Percentiles rank a stretch among this genome's conserved stretches.
These are phyloP conservation scores for Cladosporium sp. DNA, from an alignment of 2,329 filamentous ascomycete genomes.

Conservation along the genomic window DNA sequence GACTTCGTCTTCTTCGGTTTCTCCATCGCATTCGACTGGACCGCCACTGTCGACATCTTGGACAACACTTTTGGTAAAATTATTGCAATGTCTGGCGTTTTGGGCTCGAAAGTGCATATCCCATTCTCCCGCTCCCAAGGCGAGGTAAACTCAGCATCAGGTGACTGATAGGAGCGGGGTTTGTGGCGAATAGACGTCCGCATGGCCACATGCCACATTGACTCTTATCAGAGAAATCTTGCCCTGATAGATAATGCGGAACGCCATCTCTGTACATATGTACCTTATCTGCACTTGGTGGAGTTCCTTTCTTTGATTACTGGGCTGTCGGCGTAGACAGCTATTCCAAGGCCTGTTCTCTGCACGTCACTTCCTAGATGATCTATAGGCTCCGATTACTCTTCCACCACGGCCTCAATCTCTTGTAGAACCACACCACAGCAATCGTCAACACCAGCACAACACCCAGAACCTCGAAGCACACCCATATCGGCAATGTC, in stretches of 20 bases:
- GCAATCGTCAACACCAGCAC: not conserved
- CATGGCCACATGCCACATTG: not conserved
- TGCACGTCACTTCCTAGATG: too few relatives aligned
- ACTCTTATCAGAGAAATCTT: too few relatives aligned
- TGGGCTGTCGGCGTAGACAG: too few relatives aligned
- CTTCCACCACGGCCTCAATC: too few relatives aligned
- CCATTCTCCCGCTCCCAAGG: not conserved
- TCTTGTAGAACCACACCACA: not conserved
- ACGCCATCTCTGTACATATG: too few relatives aligned
- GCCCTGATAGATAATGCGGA: too few relatives aligned
- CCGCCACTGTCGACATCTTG: not conserved
- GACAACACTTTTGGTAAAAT: too few relatives aligned
- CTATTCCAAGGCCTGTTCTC: too few relatives aligned
- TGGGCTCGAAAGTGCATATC: not conserved
- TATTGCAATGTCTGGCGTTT: too few relatives aligned
- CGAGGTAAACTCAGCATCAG: not conserved
- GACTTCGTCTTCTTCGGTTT: slow-evolving; percentile 12
- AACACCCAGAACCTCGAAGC: slow-evolving; percentile 9
- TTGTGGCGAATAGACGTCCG: not conserved
- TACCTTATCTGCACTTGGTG: too few relatives aligned
- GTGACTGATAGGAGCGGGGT: slow-evolving; percentile 2
- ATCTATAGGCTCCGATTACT: too few relatives aligned
- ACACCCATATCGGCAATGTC: slow-evolving; percentile 13
- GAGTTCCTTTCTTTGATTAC: too few relatives aligned
- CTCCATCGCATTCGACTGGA: not conserved